Conservation (phyloP, 2,329 filamentous ascomycete genomes). For the Epichloe festucae region DNA sequence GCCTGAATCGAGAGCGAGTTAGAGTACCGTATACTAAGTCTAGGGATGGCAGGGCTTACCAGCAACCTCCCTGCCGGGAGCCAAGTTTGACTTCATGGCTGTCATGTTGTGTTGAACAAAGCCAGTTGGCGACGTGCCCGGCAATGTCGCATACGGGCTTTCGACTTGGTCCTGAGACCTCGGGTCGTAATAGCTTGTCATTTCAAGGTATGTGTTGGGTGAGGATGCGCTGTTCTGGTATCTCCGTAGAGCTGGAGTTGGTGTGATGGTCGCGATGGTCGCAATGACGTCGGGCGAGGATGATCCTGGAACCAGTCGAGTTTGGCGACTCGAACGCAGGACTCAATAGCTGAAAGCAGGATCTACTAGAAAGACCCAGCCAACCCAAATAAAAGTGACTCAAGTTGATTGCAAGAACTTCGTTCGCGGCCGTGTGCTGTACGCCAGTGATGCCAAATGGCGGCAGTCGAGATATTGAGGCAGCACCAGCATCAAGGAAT, state of each 20-base stretch:
- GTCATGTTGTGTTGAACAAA: constrained; percentile 20
- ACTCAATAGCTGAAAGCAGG: background rate
- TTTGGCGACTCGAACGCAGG: background rate
- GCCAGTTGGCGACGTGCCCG: constrained; percentile 16
- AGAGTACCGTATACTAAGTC: background rate
- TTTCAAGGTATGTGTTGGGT: constrained; percentile 6
- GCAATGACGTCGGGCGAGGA: background rate
- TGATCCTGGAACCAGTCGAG: background rate
- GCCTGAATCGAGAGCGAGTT: constrained; percentile 11
- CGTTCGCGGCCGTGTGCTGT: background rate
- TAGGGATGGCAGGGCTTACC: constrained; percentile 13
- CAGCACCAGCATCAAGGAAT: background rate
- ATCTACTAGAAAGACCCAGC: background rate
- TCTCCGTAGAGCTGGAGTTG: background rate
- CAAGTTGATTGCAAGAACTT: background rate
- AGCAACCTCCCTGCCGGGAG: constrained; percentile 12
- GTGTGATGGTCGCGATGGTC: background rate
- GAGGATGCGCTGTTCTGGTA: background rate
- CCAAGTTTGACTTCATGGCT: constrained; percentile 18
- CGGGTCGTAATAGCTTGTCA: constrained; percentile 17
- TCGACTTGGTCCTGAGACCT: constrained; percentile 16
- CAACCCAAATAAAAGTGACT: background rate
- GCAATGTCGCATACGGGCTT: constrained; percentile 19
- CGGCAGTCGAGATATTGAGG: background rate
- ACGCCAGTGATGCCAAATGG: background rate